These are phyloP conservation scores for Inga leiocalycina DNA, from an alignment of 306 rosid genomes.

Conservation along the genomic window DNA sequence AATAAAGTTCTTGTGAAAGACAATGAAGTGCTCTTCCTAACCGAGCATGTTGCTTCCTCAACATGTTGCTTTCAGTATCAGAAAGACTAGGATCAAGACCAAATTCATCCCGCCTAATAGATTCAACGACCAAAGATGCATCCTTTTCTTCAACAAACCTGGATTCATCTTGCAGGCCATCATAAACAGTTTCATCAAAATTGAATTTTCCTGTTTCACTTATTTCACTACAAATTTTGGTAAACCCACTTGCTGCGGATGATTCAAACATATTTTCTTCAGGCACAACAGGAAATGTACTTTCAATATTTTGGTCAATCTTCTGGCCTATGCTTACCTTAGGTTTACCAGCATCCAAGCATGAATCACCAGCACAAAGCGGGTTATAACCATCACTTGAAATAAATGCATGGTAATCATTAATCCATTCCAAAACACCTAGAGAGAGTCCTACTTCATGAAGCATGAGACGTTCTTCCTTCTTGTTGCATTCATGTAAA, in stretches of 20 bases:
- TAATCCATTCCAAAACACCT: constrained; percentile 82
- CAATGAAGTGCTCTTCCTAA: constrained; percentile 98
- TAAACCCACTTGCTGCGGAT: constrained; percentile 22
- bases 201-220: constrained; percentile 35
- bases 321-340: constrained; percentile 32
- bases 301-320: constrained; percentile 37
- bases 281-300: constrained; percentile 37
- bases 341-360: constrained; percentile 40
- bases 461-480: constrained; percentile 78
- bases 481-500: constrained; percentile 66
- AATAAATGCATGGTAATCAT: constrained; percentile 62
- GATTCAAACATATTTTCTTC: constrained; percentile 43
- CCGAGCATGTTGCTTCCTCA: constrained; percentile 97
- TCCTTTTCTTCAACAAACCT: constrained; percentile 49
- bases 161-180: constrained; percentile 32
- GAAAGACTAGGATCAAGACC: constrained; percentile 82
- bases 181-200: constrained; percentile 29
- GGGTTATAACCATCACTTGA: constrained; percentile 38
- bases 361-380: constrained; percentile 36
- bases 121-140: constrained; percentile 70
- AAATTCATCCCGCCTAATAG: constrained; percentile 91
- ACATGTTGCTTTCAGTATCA: constrained; percentile 60
- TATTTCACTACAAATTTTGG: constrained; percentile 36
- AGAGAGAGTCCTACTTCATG: constrained; percentile 83
- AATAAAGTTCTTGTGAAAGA: constrained; percentile 95